A percentile compares a stretch with the other conserved stretches of the same genome.
Conservation (phyloP, 345 rosid species). For the Balakata baccata region DNA sequence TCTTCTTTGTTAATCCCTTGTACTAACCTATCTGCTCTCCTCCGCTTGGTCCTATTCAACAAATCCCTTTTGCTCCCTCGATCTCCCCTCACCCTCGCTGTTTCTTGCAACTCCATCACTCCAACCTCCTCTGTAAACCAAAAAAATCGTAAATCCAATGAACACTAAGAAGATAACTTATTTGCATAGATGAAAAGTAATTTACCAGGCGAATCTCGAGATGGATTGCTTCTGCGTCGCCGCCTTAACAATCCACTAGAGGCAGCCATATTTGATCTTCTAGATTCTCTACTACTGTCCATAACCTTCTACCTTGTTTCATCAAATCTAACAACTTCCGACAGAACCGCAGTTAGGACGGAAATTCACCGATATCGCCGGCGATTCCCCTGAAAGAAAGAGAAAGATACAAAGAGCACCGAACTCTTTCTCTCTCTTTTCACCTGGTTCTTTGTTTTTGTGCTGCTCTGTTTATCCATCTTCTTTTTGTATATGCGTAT, state of each 20-base stretch:
- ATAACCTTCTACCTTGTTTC: conserved; percentile 16
- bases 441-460: too few relatives aligned
- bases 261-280: conserved; percentile 40
- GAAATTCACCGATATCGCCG: too few relatives aligned
- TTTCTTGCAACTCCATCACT: conserved; percentile 30
- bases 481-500: too few relatives aligned
- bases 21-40: conserved; percentile 8
- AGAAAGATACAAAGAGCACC: too few relatives aligned
- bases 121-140: conserved; percentile 37
- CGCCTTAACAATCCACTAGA: conserved; percentile 44
- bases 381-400: too few relatives aligned
- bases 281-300: conserved; percentile 48
- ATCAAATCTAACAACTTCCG: too few relatives aligned
- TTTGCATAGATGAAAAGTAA: too few relatives aligned
- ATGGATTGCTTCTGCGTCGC: conserved; percentile 35
- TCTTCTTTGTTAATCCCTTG: conserved; percentile 35
- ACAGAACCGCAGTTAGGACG: too few relatives aligned
- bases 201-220: conserved; percentile 34
- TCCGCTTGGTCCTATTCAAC: conserved; percentile 41
- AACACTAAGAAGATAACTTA: background rate
- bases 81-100: conserved; percentile 30
- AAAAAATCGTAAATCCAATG: background rate
- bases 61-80: conserved; percentile 28
- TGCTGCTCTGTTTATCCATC: too few relatives aligned
- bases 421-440: too few relatives aligned